These are phyloP conservation scores for Globomyces sp. DNA, from an alignment of 371 early-diverging fungal genomes.

Conservation along the genomic window DNA sequence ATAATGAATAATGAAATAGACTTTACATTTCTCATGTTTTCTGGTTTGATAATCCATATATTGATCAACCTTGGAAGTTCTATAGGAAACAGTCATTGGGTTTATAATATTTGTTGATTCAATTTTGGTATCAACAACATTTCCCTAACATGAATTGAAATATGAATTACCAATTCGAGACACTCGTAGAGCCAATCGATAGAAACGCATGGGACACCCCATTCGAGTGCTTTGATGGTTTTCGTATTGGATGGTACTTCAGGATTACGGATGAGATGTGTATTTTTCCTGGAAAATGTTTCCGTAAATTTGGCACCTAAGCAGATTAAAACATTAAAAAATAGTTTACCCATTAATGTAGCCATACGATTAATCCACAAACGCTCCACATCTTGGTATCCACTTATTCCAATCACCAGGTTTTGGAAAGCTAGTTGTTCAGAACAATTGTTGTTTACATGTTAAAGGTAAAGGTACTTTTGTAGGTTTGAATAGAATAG, in stretches of 20 bases:
- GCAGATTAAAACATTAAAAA: too few species aligned
- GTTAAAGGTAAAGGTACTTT: slow-evolving; percentile 10
- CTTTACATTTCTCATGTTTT: too few species aligned
- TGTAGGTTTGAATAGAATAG: slow-evolving; percentile 22
- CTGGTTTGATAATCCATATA: neutral
- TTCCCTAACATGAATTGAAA: too few species aligned
- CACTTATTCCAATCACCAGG: slow-evolving; percentile 32
- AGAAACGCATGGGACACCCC: slow-evolving; percentile 36
- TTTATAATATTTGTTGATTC: too few species aligned
- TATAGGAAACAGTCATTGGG: neutral
- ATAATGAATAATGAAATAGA: too few species aligned
- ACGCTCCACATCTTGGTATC: slow-evolving; percentile 32
- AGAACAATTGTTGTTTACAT: too few species aligned
- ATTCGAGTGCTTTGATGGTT: slow-evolving; percentile 38
- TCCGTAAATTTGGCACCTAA: slow-evolving; percentile 35
- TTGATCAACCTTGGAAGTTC: neutral
- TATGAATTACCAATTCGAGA: neutral
- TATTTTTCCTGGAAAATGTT: slow-evolving; percentile 36
- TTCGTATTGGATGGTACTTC: slow-evolving; percentile 8
- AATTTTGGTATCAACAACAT: too few species aligned
- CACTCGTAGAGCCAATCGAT: slow-evolving; percentile 38
- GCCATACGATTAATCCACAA: slow-evolving; percentile 10
- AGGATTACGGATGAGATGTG: slow-evolving; percentile 29
- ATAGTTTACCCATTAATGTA: slow-evolving; percentile 9
- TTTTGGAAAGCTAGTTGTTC: neutral